Conservation (phyloP, 176 grass and related monocot genomes). For the Ampelocalamus luodianensis region DNA sequence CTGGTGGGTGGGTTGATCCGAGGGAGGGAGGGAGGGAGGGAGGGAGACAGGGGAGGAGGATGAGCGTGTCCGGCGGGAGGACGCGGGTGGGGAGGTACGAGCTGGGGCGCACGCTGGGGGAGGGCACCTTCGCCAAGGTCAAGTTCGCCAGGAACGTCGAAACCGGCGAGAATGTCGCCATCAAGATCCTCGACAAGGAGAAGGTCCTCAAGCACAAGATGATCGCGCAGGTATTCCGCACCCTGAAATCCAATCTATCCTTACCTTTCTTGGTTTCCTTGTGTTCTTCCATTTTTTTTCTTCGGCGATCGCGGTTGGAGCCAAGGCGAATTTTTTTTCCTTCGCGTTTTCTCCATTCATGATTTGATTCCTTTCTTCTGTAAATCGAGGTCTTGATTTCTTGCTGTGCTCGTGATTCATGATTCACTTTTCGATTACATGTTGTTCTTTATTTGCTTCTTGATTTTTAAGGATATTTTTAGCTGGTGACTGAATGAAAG, state of each 20-base stretch:
- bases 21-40: not conserved
- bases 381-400: not conserved
- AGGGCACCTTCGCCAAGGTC: conserved; percentile 96
- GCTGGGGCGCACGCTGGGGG: conserved; percentile 87
- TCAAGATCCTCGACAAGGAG: conserved; percentile 99
- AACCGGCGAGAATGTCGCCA: conserved; percentile 75
- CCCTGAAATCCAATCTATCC: not conserved
- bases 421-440: not conserved
- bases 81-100: conserved; percentile 94
- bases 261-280: not conserved
- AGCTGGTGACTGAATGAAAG: not conserved
- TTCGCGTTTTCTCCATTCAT: not conserved
- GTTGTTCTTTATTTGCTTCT: not conserved
- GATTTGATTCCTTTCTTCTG: not conserved
- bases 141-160: conserved; percentile 96
- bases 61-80: conserved; percentile 52
- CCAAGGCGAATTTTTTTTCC: not conserved
- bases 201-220: conserved; percentile 97
- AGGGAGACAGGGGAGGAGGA: conserved; percentile 29
- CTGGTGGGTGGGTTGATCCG: not conserved
- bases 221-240: conserved; percentile 72
- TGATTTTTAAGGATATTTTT: not conserved
- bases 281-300: not conserved
- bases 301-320: not conserved
- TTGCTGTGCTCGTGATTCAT: not conserved